These are phyloP conservation scores for Raddia guianensis DNA, from an alignment of 176 grass and related monocot species.

Conservation along the genomic window DNA sequence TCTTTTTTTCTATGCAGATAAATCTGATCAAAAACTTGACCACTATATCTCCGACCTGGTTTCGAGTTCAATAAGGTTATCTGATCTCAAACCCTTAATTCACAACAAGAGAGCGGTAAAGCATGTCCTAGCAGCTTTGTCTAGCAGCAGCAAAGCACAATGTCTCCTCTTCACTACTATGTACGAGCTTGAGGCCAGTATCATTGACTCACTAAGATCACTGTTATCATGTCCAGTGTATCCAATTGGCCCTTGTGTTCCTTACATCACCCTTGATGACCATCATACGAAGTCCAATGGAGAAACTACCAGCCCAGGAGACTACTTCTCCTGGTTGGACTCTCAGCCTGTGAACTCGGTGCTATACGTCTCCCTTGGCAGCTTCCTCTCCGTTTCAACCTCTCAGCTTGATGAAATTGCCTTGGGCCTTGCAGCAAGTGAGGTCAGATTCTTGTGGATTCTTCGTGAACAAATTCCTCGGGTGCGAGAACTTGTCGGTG, in stretches of 20 bases:
- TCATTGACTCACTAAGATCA: conserved; percentile 38
- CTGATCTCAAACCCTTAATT: conserved; percentile 46
- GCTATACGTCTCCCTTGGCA: conserved; percentile 62
- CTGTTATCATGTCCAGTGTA: conserved; percentile 40
- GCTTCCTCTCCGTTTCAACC: conserved; percentile 55
- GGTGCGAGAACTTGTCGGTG: conserved; percentile 23
- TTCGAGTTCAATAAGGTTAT: conserved; percentile 44
- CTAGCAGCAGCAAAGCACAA: conserved; percentile 37
- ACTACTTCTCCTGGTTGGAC: conserved; percentile 54
- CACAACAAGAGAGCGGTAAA: conserved; percentile 31
- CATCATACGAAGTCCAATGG: neutral
- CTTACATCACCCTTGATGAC: conserved; percentile 29
- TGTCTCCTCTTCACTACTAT: conserved; percentile 62
- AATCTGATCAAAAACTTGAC: conserved; percentile 42
- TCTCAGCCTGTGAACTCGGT: conserved; percentile 50
- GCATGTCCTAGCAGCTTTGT: conserved; percentile 18
- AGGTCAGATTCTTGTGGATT: conserved; percentile 59
- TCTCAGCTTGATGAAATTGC: conserved; percentile 55
- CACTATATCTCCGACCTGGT: conserved; percentile 24
- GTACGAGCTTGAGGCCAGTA: conserved; percentile 49
- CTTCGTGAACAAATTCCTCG: conserved; percentile 36
- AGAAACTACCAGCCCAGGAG: conserved; percentile 10
- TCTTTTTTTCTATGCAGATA: conserved; percentile 35
- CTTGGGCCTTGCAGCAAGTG: conserved; percentile 38
- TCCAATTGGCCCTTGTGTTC: conserved; percentile 55